Base-by-base conservation (phyloP, 2,329 filamentous ascomycete species). In the Drechslerella coelobrocha region DNA sequence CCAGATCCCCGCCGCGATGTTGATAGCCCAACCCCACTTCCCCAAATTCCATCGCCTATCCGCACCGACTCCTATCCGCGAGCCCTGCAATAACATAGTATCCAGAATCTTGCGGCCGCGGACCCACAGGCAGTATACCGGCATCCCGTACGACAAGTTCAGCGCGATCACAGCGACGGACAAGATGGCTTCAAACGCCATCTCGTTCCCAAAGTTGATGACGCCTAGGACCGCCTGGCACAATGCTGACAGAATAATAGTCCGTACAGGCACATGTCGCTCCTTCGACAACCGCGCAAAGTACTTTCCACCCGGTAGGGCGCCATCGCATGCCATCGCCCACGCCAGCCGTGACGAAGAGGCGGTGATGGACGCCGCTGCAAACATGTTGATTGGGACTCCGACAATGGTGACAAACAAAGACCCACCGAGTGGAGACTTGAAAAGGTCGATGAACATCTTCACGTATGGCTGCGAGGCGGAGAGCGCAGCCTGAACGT, bases 401-500 rank as follows among this genome's bases (percentile, higher is more conserved):
- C 68, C 68, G 47, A 72, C 56, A 27, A 72, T 62, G 41, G 52
- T 60, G n/a, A 66, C 51, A 29, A 72, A 72, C 9, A 72, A 23
- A 27, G 61, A 66, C 4, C 68, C 68, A 29, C 54, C 61, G 19
- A 72, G 34, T 27, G 61, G 39, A 0, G 68, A 72, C 34, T 72
- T 72, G 50, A 72, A 72, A 10, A 72, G 37, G 39, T 72, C 68
- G 61, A 72, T 57, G 39, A 72, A 72, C 57, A 72, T 61, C 24
- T 66, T 62, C 29, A 72, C 68, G 31, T 72, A 72, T 27, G 68
- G 68, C 39, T 72, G 61, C 14, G 27, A n/a, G 34, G 61, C 39
- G n/a, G 48, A 34, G 50, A 73, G 66, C 37, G 72, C n/a, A 55
- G 73, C 43, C 31, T 43, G n/a, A 45, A 66, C 24, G 69, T 75